Conservation (phyloP, 2,329 filamentous ascomycete genomes). For the Talaromyces islandicus region DNA sequence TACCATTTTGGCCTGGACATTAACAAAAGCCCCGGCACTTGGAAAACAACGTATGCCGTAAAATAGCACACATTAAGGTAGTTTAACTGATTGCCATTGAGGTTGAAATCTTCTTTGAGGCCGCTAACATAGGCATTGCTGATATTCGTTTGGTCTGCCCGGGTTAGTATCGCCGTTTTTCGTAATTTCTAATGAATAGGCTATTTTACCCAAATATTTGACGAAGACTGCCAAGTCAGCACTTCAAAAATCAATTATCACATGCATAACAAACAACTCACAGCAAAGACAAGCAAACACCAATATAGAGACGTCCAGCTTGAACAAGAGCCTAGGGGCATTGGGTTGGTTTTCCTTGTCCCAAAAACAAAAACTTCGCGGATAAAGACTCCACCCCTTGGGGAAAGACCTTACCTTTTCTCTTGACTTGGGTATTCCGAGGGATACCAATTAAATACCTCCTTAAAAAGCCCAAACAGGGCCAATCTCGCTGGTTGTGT, state of each 20-base stretch:
- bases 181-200: constrained; percentile 17
- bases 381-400: no score
- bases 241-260: constrained; percentile 14
- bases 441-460: constrained; percentile 29
- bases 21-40: constrained; percentile 23
- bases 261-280: constrained; percentile 16
- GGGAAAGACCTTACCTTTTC: constrained; percentile 17
- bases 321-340: constrained; percentile 21
- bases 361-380: no score
- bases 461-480: constrained; percentile 19
- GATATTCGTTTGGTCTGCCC: constrained; percentile 24
- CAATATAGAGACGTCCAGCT: constrained; percentile 26
- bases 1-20: constrained; percentile 25
- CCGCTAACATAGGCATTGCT: constrained; percentile 30
- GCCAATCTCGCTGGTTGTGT: constrained; percentile 3
- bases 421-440: constrained; percentile 23
- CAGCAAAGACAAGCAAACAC: constrained; percentile 27
- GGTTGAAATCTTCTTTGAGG: constrained; percentile 24
- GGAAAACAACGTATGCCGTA: constrained; percentile 26
- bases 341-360: neutral
- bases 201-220: constrained; percentile 3
- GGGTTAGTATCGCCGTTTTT: neutral
- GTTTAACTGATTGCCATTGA: constrained; percentile 26
- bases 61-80: constrained; percentile 23
- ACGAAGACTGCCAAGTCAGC: constrained; percentile 2